Conservation (phyloP, 192 early-diverging fungal species). For the Martensiomyces pterosporus region DNA sequence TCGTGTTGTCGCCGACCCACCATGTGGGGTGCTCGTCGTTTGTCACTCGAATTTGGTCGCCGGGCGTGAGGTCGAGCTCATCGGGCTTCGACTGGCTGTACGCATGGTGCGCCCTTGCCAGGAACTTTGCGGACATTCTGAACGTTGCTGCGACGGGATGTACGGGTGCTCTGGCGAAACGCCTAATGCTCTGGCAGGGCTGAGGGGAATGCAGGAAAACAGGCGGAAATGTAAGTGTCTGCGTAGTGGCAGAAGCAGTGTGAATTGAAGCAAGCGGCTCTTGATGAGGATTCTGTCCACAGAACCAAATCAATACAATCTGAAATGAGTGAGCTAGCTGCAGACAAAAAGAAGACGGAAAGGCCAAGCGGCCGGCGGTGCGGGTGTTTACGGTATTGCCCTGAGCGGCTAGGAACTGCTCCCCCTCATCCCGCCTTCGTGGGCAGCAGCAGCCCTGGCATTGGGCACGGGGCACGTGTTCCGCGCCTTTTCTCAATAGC, state of each 20-base stretch:
- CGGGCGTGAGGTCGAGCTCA: slow-evolving; percentile 36
- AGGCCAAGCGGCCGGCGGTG: too few relatives aligned
- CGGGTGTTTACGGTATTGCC: too few relatives aligned
- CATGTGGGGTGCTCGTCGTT: slow-evolving; percentile 36
- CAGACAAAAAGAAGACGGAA: slow-evolving; percentile 6
- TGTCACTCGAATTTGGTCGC: slow-evolving; percentile 29
- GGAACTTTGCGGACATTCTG: slow-evolving; percentile 35
- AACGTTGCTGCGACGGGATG: too few relatives aligned
- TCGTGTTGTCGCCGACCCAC: slow-evolving; percentile 40
- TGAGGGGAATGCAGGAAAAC: too few relatives aligned
- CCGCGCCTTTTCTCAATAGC: too few relatives aligned
- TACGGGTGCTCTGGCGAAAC: too few relatives aligned
- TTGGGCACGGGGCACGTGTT: too few relatives aligned
- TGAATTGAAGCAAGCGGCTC: neutral
- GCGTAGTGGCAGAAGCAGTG: neutral
- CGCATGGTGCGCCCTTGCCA: slow-evolving; percentile 29
- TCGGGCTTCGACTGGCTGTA: slow-evolving; percentile 43
- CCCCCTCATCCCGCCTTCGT: neutral
- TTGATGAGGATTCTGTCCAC: too few relatives aligned
- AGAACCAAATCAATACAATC: too few relatives aligned
- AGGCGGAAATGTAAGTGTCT: neutral
- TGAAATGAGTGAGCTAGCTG: too few relatives aligned
- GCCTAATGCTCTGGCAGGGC: too few relatives aligned
- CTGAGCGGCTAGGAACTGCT: slow-evolving; percentile 4
- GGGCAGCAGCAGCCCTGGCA: too few relatives aligned